Evolutionary conservation across 2,329 filamentous ascomycete genomes (phyloP).

Genomic region (Arthrobotrys entomopaga): DNA sequence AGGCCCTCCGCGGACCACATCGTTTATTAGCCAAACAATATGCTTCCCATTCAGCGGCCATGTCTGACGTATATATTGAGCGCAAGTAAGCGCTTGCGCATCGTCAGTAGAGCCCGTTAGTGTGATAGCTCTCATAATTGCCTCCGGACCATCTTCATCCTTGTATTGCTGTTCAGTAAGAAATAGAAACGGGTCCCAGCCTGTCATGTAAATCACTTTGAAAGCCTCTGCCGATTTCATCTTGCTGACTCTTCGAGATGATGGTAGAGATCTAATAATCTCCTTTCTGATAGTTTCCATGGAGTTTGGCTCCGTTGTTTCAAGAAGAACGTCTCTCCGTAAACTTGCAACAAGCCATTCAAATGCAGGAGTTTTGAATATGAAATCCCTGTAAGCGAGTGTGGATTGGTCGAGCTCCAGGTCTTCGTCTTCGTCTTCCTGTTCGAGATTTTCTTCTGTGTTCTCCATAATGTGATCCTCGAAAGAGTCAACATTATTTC

Average conservation of each 20-base stretch:
- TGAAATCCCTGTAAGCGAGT: constrained; percentile 20
- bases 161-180: constrained; percentile 24
- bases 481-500: not conserved
- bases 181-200: constrained; percentile 38
- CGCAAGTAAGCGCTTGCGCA: constrained; percentile 58
- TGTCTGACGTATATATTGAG: constrained; percentile 57
- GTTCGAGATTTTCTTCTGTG: not conserved
- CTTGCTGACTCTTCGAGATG: constrained; percentile 46
- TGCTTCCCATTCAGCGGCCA: constrained; percentile 51
- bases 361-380: constrained; percentile 40
- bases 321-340: constrained; percentile 18
- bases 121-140: constrained; percentile 49
- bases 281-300: constrained; percentile 27
- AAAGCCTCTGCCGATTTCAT: constrained; percentile 16
- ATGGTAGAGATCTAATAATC: constrained; percentile 22
- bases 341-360: constrained; percentile 51
- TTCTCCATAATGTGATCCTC: not conserved
- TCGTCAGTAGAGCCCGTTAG: constrained; percentile 56
- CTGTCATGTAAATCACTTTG: not conserved
- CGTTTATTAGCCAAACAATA: constrained; percentile 25
- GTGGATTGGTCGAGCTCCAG: not conserved
- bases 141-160: constrained; percentile 38
- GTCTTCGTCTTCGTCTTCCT: not conserved
- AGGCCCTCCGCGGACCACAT: constrained; percentile 1
- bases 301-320: constrained; percentile 3